Evolutionary conservation across 2,329 filamentous ascomycete species (phyloP), one percentile per base, ranked within the genome.

Genomic region (Raffaelea arxii): DNA sequence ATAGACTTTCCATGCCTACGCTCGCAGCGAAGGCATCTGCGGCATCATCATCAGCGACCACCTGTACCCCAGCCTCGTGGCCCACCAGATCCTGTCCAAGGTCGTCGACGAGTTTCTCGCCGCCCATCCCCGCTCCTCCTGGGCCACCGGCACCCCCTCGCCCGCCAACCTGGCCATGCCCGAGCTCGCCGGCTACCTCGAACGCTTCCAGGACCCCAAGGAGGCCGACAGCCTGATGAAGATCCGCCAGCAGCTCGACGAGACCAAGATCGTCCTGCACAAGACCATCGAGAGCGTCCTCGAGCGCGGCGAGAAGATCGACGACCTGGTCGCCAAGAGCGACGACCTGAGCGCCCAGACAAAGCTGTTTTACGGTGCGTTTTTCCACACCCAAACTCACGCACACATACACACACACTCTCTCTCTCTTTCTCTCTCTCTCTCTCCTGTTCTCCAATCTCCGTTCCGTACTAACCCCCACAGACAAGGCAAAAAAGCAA

Each of bases 251-350:
- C 89, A 98, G 70, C 75, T 98, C 51, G 90, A 97, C 61, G 90
- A 96, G 74, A 97, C 91, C 51, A 97, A 96, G 77, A 90, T 94
- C 61, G 84, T 95, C 49, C 74, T 98, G 58, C 89, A 97, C 70
- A 94, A 97, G 78, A 96, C 92, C 39, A 96, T 95, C 58, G 85
- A 94, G 71, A 86, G 80, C 59, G 82, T 75, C 44, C 66, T 96
- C 59, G 84, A 96, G 72, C 78, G 92, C 51, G 92, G 90, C 37
- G 90, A 97, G 78, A 97, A 96, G 77, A 88, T 98, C 56, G 91
- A 97, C 61, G 86, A 85, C 58, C 68, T 98, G 56, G 91, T 97
- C 40, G 82, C 83, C 53, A 97, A 97, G 79, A 94, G 87, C 59
- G 88, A 95, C 58, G 87, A 83, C 12, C 67, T 98, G 59, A 94